Conservation (phyloP, 192 early-diverging fungal genomes). For the Rhizoclosmatium globosum region DNA sequence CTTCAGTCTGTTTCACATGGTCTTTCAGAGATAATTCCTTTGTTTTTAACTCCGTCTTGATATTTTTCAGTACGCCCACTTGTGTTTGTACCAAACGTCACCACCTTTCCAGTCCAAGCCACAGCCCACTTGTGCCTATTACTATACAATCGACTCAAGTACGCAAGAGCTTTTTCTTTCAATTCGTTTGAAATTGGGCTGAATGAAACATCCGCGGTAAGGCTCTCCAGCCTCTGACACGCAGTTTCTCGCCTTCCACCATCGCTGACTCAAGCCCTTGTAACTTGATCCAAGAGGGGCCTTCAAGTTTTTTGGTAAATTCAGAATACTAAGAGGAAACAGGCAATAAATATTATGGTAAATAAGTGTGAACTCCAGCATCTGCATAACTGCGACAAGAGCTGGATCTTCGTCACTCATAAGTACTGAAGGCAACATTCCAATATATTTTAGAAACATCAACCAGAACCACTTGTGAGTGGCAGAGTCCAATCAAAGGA, state of each 20-base stretch:
- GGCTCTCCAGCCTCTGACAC: too few relatives aligned
- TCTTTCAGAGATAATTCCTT: not conserved
- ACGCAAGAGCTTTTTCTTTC: not conserved
- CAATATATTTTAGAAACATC: not conserved
- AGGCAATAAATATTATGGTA: not conserved
- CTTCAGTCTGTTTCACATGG: not conserved
- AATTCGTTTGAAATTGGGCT: too few relatives aligned
- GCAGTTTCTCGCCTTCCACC: too few relatives aligned
- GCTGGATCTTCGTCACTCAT: constrained; percentile 9
- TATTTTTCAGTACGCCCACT: not conserved
- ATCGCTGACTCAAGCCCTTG: too few relatives aligned
- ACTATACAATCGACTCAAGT: not conserved
- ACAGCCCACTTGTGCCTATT: not conserved
- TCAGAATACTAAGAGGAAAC: not conserved
- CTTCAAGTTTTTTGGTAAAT: not conserved
- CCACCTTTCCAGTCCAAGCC: not conserved
- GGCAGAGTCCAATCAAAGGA: not conserved
- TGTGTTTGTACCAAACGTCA: not conserved
- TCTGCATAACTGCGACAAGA: not conserved
- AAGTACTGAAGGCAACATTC: not conserved
- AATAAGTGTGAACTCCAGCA: not conserved
- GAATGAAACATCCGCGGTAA: too few relatives aligned
- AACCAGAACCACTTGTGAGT: not conserved
- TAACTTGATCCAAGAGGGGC: not conserved
- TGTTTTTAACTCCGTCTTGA: not conserved